These are phyloP conservation scores for Ceratonia siliqua DNA, from an alignment of 306 rosid species.

Conservation along the genomic window DNA sequence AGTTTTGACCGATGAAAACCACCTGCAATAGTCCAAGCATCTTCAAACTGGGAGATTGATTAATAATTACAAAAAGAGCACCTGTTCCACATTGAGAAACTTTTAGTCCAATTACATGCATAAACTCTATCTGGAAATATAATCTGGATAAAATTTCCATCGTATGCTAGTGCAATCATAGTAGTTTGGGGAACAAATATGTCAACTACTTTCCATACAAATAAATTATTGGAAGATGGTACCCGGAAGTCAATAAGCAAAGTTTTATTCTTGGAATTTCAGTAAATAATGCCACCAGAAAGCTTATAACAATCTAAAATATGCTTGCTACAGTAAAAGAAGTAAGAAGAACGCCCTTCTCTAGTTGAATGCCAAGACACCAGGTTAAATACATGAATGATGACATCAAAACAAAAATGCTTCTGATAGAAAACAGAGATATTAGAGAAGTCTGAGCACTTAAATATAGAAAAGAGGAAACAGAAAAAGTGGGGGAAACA, in stretches of 20 bases:
- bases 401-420: background rate
- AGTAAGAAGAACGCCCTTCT: background rate
- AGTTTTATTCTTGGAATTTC: background rate
- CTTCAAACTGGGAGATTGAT: constrained; percentile 83
- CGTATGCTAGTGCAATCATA: background rate
- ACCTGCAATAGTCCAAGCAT: constrained; percentile 94
- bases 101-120: constrained; percentile 37
- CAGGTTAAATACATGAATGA: background rate
- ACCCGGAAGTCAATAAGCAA: background rate
- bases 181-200: constrained; percentile 8
- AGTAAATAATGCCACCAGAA: background rate
- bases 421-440: background rate
- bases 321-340: background rate
- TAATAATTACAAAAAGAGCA: constrained; percentile 77
- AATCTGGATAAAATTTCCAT: background rate
- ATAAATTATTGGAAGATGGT: background rate
- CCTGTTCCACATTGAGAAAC: constrained; percentile 58
- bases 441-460: background rate
- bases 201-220: background rate
- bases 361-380: background rate
- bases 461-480: background rate
- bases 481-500: background rate
- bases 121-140: background rate
- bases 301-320: background rate
- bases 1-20: background rate